phyloP scores from a whole-genome alignment of 352 stramenopile genomes.

The Phytophthora hibernalis region DNA sequence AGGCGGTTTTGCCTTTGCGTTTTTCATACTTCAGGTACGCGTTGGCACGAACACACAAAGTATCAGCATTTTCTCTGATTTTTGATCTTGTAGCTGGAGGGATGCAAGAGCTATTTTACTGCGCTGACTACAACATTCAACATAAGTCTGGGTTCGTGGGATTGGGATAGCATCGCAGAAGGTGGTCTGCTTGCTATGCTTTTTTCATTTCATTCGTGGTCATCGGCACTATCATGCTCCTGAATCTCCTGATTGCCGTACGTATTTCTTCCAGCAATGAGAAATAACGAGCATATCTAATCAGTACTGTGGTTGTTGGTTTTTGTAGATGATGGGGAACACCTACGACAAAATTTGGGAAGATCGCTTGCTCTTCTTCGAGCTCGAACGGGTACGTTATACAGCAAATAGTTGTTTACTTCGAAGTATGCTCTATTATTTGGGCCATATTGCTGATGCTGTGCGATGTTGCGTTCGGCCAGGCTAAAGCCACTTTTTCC shows the following conservation, averaged over 20 bases:
- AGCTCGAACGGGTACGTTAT: conserved; percentile 69
- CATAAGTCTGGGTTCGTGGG: conserved; percentile 78
- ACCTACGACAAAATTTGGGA: conserved; percentile 90
- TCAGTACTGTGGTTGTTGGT: neutral
- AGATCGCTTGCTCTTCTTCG: conserved; percentile 81
- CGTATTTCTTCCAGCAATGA: conserved; percentile 1
- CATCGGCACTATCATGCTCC: conserved; percentile 85
- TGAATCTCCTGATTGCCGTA: conserved; percentile 84
- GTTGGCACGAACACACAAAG: neutral
- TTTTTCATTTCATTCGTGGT: conserved; percentile 78
- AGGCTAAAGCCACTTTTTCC: conserved; percentile 79
- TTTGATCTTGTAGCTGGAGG: conserved; percentile 57
- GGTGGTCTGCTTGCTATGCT: conserved; percentile 72
- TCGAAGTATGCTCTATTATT: conserved; percentile 12
- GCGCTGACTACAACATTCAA: conserved; percentile 69
- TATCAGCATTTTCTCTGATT: neutral
- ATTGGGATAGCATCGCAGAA: conserved; percentile 79
- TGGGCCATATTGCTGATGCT: conserved; percentile 9
- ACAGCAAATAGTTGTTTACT: conserved; percentile 1
- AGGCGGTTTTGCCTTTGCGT: conserved; percentile 76
- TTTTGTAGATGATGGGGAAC: conserved; percentile 78
- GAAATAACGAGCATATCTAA: neutral
- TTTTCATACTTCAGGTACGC: conserved; percentile 85
- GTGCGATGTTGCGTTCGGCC: conserved; percentile 3
- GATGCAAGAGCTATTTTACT: conserved; percentile 67